These are phyloP conservation scores for Zasmidium citrigriseum DNA, from an alignment of 2,329 filamentous ascomycete species.

Conservation along the genomic window DNA sequence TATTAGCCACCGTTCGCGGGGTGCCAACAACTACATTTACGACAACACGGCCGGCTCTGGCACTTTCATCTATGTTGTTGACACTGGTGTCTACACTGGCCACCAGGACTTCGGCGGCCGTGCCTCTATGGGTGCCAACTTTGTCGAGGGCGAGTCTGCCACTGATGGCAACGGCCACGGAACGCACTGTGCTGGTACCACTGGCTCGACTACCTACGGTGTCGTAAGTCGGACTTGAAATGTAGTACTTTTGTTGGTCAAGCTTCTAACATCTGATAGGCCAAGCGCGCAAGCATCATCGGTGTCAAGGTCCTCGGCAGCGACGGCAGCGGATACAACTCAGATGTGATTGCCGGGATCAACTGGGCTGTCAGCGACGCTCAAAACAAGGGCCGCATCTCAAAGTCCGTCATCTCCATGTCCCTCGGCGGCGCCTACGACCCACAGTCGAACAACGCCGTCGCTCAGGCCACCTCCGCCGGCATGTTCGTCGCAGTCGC, in stretches of 20 bases:
- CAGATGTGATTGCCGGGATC: slow-evolving; percentile 49
- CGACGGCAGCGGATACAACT: slow-evolving; percentile 45
- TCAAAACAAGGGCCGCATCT: slow-evolving; percentile 75
- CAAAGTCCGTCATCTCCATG: slow-evolving; percentile 36
- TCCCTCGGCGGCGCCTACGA: slow-evolving; percentile 43
- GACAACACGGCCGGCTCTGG: slow-evolving; percentile 19
- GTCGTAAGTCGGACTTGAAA: neutral
- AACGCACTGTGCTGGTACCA: slow-evolving; percentile 83
- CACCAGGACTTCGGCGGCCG: slow-evolving; percentile 39
- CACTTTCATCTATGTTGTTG: slow-evolving; percentile 16
- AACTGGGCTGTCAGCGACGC: slow-evolving; percentile 53
- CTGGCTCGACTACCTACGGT: slow-evolving; percentile 62
- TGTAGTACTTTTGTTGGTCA: slow-evolving; percentile 39
- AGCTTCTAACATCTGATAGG: slow-evolving; percentile 9
- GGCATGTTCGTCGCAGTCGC: slow-evolving; percentile 43
- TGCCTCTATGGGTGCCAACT: slow-evolving; percentile 28
- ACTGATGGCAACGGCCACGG: slow-evolving; percentile 61
- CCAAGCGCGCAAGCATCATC: slow-evolving; percentile 46
- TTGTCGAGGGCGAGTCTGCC: slow-evolving; percentile 35
- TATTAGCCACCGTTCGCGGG: slow-evolving; percentile 21
- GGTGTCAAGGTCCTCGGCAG: slow-evolving; percentile 53
- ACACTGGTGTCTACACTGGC: slow-evolving; percentile 26
- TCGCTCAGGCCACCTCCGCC: slow-evolving; percentile 36
- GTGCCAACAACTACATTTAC: slow-evolving; percentile 28
- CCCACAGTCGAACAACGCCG: slow-evolving; percentile 39